A percentile compares a stretch with the other conserved stretches of the same genome.
These are phyloP conservation scores for Botryotinia calthae DNA, from an alignment of 2,329 filamentous ascomycete species.

Conservation along the genomic window DNA sequence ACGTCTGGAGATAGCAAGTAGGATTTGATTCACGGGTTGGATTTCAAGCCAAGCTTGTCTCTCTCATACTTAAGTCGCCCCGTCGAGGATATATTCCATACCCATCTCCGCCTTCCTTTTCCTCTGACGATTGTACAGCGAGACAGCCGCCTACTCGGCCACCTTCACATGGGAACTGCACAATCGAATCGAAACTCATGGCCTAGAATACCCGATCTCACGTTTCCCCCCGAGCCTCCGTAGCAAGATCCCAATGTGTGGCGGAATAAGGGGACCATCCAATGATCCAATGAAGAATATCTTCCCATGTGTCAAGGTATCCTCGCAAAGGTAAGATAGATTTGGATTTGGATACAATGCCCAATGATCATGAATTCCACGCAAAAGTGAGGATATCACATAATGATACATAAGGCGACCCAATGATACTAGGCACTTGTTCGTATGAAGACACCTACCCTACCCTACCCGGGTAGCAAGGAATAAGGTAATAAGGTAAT, in stretches of 20 bases:
- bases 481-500: not conserved
- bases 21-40: not conserved
- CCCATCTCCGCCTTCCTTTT: too few species aligned
- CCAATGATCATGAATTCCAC: not conserved
- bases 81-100: not conserved
- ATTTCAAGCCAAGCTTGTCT: not conserved
- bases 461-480: too few species aligned
- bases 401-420: not conserved
- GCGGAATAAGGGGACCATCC: not conserved
- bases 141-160: not conserved
- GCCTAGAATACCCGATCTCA: not conserved
- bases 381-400: not conserved
- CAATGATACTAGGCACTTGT: not conserved
- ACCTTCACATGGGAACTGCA: not conserved
- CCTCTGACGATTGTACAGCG: not conserved
- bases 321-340: not conserved
- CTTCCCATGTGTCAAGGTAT: not conserved
- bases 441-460: not conserved
- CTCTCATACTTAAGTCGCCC: not conserved
- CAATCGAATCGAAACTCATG: not conserved
- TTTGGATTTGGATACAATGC: not conserved
- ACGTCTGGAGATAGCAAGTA: too few species aligned
- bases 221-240: not conserved
- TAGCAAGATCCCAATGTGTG: not conserved
- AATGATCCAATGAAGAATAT: conserved; percentile 12